Evolutionary conservation across 441 rosid genomes (phyloP).

Genomic region (Pelargonium australe): DNA sequence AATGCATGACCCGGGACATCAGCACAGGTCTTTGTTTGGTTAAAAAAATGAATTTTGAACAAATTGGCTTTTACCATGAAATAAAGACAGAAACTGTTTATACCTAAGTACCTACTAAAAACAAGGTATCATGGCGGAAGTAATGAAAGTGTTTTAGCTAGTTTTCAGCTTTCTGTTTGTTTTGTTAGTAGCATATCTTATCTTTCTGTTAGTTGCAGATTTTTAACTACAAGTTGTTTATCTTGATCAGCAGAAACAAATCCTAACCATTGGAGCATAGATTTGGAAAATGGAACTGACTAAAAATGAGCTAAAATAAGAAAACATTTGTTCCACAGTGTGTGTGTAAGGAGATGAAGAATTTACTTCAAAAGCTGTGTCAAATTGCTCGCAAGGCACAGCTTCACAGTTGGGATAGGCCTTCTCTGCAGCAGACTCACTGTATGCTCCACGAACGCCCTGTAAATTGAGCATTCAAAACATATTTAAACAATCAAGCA

Average conservation of each 20-base stretch:
- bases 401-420: conserved; percentile 91
- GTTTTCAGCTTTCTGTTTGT: too few species aligned
- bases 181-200: too few species aligned
- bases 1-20: too few species aligned
- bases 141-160: too few species aligned
- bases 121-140: too few species aligned
- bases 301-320: neutral
- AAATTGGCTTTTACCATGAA: neutral
- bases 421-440: conserved; percentile 91
- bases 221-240: too few species aligned
- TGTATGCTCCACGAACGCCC: conserved; percentile 90
- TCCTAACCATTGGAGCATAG: neutral
- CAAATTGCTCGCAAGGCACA: conserved; percentile 89
- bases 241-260: neutral
- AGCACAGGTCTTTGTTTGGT: too few species aligned
- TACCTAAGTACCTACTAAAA: too few species aligned
- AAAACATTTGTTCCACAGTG: neutral
- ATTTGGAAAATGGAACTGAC: neutral
- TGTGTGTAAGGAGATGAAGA: neutral
- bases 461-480: conserved; percentile 16
- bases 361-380: conserved; percentile 74
- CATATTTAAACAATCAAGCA: neutral
- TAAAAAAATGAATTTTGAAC: neutral
- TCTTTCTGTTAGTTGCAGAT: too few species aligned
- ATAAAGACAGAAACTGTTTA: neutral